Percentiles rank a stretch among this genome's conserved stretches.
These are phyloP conservation scores for Lyophyllum semitale DNA, from an alignment of 768 basidiomycete genomes.

Conservation along the genomic window DNA sequence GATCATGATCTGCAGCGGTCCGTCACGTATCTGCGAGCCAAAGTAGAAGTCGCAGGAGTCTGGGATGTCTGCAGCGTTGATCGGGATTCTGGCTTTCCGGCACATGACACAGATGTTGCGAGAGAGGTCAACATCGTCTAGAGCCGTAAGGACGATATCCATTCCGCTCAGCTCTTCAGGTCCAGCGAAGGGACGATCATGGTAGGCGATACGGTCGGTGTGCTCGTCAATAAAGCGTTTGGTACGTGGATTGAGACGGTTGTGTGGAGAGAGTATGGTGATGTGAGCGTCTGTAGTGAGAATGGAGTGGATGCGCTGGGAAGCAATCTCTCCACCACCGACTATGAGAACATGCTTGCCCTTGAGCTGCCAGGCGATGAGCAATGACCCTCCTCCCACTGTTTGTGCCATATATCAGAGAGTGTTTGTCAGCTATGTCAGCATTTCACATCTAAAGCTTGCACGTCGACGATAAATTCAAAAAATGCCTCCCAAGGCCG, in stretches of 20 bases:
- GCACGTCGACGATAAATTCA: conserved; percentile 10
- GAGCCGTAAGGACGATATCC: conserved; percentile 92
- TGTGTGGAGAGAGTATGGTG: conserved; percentile 72
- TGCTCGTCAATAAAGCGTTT: conserved; percentile 49
- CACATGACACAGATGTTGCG: conserved; percentile 72
- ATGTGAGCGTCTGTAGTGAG: conserved; percentile 80
- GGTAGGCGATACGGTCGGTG: conserved; percentile 62
- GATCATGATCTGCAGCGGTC: conserved; percentile 93
- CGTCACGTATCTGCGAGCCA: conserved; percentile 88
- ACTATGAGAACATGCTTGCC: conserved; percentile 84
- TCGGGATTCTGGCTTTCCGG: conserved; percentile 70
- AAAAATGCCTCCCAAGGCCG: conserved; percentile 76
- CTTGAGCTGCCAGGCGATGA: conserved; percentile 93
- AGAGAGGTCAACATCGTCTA: conserved; percentile 78
- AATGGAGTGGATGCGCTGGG: conserved; percentile 83
- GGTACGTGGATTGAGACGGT: conserved; percentile 66
- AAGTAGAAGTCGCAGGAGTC: conserved; percentile 98
- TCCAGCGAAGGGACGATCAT: conserved; percentile 67
- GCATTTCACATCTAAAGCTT: neutral
- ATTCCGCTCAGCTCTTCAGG: conserved; percentile 66
- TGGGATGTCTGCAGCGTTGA: conserved; percentile 97
- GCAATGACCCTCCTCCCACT: conserved; percentile 69
- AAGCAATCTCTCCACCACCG: conserved; percentile 92
- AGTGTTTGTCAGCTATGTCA: conserved; percentile 18
- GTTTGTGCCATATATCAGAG: neutral